These are phyloP conservation scores for Pythium rishiriense DNA, from an alignment of 352 stramenopile species.

Conservation along the genomic window DNA sequence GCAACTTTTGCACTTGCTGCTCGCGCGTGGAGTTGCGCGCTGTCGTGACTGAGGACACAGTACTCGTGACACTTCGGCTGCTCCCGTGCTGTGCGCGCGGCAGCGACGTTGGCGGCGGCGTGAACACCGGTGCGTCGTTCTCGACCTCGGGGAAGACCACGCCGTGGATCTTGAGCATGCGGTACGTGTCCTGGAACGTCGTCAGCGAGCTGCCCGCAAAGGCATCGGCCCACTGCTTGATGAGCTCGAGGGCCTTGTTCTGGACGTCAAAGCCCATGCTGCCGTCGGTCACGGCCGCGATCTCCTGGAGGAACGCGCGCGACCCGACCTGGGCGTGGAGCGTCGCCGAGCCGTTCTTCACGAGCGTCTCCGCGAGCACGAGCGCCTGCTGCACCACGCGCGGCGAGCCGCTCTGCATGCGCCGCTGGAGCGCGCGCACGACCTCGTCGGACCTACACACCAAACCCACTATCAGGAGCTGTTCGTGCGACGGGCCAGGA, in stretches of 20 bases:
- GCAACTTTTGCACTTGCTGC: constrained; percentile 74
- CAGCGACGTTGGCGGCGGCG: constrained; percentile 45
- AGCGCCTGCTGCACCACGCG: constrained; percentile 55
- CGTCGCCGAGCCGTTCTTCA: constrained; percentile 73
- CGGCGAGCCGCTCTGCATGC: constrained; percentile 51
- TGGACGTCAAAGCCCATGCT: constrained; percentile 73
- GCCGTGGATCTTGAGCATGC: constrained; percentile 75
- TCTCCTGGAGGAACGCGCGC: constrained; percentile 63
- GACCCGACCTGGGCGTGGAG: constrained; percentile 61
- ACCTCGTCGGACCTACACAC: constrained; percentile 55
- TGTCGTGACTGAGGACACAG: constrained; percentile 1
- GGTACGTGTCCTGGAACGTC: constrained; percentile 76
- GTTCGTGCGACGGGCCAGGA: not conserved
- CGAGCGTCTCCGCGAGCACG: constrained; percentile 65
- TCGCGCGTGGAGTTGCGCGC: constrained; percentile 34
- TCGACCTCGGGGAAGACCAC: constrained; percentile 67
- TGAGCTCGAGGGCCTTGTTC: constrained; percentile 70
- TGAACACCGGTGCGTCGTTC: constrained; percentile 75
- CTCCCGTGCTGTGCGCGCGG: constrained; percentile 13
- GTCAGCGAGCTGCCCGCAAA: constrained; percentile 51
- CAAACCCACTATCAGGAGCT: not conserved
- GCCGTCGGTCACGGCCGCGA: constrained; percentile 68
- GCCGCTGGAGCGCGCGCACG: constrained; percentile 55
- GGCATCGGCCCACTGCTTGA: constrained; percentile 81
- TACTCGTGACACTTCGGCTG: constrained; percentile 23